These are phyloP conservation scores for Oryza punctata DNA, from an alignment of 176 grass and related monocot genomes.

Conservation along the genomic window DNA sequence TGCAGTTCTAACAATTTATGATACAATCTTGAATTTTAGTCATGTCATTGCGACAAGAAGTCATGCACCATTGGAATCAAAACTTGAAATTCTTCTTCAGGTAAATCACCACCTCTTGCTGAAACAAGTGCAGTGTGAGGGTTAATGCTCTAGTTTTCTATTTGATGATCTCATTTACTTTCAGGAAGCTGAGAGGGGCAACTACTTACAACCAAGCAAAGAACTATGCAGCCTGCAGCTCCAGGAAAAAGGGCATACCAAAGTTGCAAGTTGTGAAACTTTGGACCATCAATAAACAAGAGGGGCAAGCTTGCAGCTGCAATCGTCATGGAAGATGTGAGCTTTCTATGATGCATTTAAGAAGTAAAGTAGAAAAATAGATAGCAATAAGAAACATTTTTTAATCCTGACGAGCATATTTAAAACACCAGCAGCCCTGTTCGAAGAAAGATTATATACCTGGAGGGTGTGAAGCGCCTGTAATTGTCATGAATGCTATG, in stretches of 20 bases:
- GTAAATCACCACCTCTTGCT: constrained; percentile 93
- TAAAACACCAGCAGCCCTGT: not conserved
- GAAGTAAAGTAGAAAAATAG: not conserved
- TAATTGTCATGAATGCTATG: constrained; percentile 91
- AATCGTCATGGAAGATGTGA: constrained; percentile 29
- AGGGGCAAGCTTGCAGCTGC: constrained; percentile 94
- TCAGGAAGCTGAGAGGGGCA: not conserved
- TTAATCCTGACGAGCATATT: not conserved
- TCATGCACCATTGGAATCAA: constrained; percentile 46
- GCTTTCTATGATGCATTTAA: not conserved
- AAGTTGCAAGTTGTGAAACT: constrained; percentile 75
- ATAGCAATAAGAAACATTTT: not conserved
- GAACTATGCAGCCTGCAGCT: constrained; percentile 69
- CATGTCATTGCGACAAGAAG: not conserved
- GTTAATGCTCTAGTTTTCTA: constrained; percentile 30
- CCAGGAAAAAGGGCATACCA: constrained; percentile 96
- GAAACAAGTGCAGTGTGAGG: constrained; percentile 39
- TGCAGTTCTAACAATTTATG: constrained; percentile 8
- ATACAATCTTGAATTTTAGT: constrained; percentile 26
- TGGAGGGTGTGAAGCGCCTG: constrained; percentile 74
- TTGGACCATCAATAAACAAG: constrained; percentile 80
- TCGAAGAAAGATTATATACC: constrained; percentile 38
- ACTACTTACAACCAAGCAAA: constrained; percentile 92
- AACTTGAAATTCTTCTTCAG: constrained; percentile 91
- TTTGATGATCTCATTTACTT: constrained; percentile 14